A percentile compares a stretch with the other conserved stretches of the same genome.
Conservation (phyloP, 768 basidiomycete species). For the Hydnomerulius pinastri region DNA sequence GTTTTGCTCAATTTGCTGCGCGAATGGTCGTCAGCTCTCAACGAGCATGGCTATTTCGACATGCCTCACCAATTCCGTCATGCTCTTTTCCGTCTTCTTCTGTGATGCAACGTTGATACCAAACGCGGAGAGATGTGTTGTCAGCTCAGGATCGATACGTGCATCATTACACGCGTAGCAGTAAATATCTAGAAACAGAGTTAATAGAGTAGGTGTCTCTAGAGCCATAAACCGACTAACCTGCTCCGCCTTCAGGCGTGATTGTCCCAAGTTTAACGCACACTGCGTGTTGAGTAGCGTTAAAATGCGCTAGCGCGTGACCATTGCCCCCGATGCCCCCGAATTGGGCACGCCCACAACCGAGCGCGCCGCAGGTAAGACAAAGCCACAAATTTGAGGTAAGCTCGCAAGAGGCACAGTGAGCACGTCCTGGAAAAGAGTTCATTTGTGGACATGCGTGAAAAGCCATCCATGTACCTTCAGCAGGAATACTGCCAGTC, state of each 20-base stretch:
- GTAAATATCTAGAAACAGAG: constrained; percentile 67
- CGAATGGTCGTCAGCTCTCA: background rate
- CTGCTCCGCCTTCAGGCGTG: constrained; percentile 90
- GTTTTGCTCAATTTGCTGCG: constrained; percentile 94
- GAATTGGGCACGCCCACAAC: constrained; percentile 85
- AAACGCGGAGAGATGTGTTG: constrained; percentile 73
- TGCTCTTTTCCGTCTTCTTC: constrained; percentile 92
- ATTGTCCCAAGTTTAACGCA: constrained; percentile 96
- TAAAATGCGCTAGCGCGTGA: constrained; percentile 81
- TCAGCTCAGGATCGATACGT: constrained; percentile 73
- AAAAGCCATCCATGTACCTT: constrained; percentile 17
- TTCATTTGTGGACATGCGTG: background rate
- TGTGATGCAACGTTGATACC: constrained; percentile 84
- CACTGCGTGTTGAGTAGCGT: constrained; percentile 71
- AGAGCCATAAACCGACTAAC: constrained; percentile 42
- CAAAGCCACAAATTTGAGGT: constrained; percentile 96
- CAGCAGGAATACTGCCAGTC: constrained; percentile 23
- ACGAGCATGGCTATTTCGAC: background rate
- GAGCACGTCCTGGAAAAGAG: constrained; percentile 61
- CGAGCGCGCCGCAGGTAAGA: constrained; percentile 84
- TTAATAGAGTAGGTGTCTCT: background rate
- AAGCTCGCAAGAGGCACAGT: constrained; percentile 81
- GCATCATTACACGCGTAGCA: constrained; percentile 92
- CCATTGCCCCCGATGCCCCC: constrained; percentile 86
- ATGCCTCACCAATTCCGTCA: constrained; percentile 84